Base-by-base conservation (phyloP, 2,329 filamentous ascomycete genomes). In the Fusarium temperatum region DNA sequence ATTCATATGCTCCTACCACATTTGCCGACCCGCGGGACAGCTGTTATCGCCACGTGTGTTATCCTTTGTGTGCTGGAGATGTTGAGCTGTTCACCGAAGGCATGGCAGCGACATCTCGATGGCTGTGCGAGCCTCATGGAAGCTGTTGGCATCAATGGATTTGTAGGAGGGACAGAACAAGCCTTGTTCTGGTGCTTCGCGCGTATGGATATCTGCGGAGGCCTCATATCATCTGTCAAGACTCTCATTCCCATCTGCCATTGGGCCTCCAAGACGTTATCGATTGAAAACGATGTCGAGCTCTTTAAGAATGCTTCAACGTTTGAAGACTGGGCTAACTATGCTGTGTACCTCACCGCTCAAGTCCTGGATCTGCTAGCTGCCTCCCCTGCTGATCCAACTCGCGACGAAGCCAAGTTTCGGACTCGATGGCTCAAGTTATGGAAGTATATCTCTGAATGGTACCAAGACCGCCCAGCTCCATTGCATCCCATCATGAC, bases 101-200 rank as follows among this genome's bases (percentile, higher is more conserved):
- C 85, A 42, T 88, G 87, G 86, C 82, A 83, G 30, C 84, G 84
- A 3, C 87, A 88, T 68, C 81, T 89, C 0, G 87, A 88, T 67
- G 87, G 86, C 1, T 88, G 87, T 68, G 86, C 87, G 8, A 84
- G 83, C 57, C 78, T 88, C 0, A 85, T 88, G 70, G 83, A 87
- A 70, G 84, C 87, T 0, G 84, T 85, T 7, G 85, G 84, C 2
- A 86, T 88, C 45, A 85, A 87, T 69, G 87, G 87, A 0, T 87
- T 88, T 66, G 84, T 83, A 0, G 86, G 85, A 0, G 85, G 85
- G 7, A 80, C 87, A 6, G 82, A 87, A 22, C 84, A 88, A 73
- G 86, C 87, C 4, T 77, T 89, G 0, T 89, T 88, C 66, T 89
- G 87, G 87, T 87, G 85, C 63, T 88, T 88, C 77, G 86, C 86